Evolutionary conservation across 257 asterid genomes (phyloP).

Genomic region (Plectranthus barbatus): DNA sequence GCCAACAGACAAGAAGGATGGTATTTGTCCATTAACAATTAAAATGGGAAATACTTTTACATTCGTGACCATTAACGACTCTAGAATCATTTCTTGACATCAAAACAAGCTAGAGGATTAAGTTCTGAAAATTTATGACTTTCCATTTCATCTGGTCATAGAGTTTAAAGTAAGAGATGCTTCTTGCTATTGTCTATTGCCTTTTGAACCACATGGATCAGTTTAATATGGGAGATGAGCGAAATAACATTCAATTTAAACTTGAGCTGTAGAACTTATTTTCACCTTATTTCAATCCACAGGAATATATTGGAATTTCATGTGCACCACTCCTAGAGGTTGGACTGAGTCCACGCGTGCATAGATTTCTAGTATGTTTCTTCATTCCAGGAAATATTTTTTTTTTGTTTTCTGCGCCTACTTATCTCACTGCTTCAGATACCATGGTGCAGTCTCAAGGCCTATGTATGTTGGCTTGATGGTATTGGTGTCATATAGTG

Average conservation of each 20-base stretch:
- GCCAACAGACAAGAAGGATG: background rate
- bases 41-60: background rate
- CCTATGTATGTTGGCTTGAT: constrained; percentile 11
- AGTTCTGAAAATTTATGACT: constrained; percentile 6
- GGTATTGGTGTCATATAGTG: background rate
- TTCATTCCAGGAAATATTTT: constrained; percentile 5
- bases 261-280: constrained; percentile 6
- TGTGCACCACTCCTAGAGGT: constrained; percentile 44
- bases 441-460: background rate
- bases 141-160: constrained; percentile 6
- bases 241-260: background rate
- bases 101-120: background rate
- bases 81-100: background rate
- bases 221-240: background rate
- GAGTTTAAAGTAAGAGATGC: background rate
- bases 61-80: background rate
- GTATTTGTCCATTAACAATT: background rate
- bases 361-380: constrained; percentile 63
- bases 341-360: constrained; percentile 62
- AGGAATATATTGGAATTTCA: constrained; percentile 64
- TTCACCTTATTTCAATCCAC: constrained; percentile 20
- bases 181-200: background rate
- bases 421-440: background rate
- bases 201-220: background rate
- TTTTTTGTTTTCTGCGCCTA: background rate